These are phyloP conservation scores for Fusarium irregulare DNA, from an alignment of 2,329 filamentous ascomycete genomes.

Conservation along the genomic window DNA sequence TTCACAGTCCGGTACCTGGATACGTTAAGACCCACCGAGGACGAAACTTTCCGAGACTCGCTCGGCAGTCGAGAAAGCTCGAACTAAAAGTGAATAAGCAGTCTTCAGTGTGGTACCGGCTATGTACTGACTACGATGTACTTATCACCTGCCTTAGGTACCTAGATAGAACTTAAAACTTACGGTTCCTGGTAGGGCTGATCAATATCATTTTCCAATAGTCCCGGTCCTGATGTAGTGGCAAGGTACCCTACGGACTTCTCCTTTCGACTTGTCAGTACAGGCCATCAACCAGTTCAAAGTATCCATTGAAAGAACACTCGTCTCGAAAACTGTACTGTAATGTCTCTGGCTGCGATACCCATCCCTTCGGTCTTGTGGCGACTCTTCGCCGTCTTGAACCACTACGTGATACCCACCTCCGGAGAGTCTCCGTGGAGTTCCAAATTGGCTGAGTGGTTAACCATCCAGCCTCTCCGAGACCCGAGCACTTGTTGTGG, in stretches of 20 bases:
- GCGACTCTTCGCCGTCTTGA: background rate
- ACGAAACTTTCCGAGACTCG: background rate
- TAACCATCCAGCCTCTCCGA: background rate
- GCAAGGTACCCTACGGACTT: background rate
- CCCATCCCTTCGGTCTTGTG: background rate
- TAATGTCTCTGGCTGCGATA: background rate
- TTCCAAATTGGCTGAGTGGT: background rate
- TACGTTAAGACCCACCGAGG: background rate
- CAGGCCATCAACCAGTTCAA: background rate
- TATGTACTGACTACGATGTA: background rate
- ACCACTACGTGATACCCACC: background rate
- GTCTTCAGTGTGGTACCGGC: background rate
- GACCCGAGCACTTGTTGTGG: background rate
- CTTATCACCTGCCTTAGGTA: background rate
- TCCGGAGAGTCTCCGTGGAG: background rate
- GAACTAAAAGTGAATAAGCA: background rate
- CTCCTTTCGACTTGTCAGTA: background rate
- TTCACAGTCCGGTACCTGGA: background rate
- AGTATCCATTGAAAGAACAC: background rate
- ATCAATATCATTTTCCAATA: background rate
- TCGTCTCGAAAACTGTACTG: background rate
- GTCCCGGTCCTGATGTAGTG: background rate
- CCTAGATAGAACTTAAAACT: background rate
- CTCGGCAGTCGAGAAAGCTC: background rate
- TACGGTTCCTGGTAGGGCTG: slow-evolving; percentile 27